Evolutionary conservation across 169 alveolate species (phyloP), one percentile per base, ranked within the genome.

Genomic region (Plasmodium vinckei): DNA sequence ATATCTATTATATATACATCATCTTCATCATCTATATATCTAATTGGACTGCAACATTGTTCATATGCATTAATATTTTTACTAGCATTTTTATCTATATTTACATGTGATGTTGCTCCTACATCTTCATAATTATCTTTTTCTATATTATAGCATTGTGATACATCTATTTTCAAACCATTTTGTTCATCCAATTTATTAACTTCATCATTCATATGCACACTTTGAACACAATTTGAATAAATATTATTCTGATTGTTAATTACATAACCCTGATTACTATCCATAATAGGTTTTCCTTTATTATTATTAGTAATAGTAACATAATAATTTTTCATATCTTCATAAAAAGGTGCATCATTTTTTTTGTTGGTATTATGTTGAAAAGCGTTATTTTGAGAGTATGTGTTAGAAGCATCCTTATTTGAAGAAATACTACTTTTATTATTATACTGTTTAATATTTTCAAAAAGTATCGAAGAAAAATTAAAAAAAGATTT

Each of bases 21-120:
- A 65, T 79, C 82, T 79, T 79, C 89, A 70, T 79, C 89, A 54
- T 79, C 89, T n/a, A 79, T 79, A 49, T 67, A 68, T 79, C 39
- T 60, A 46, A 51, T 25, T 44, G 17, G 27, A 21, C 5, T 27
- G 12, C 25, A 44, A 47, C 27, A 15, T 1, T 15, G 25, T 47
- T 59, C 9, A 33, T 33, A 33, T 12, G 7, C 7, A 10, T 27
- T 63, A 1, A 25, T 27, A 27, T 15, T 42, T 9, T 15, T 5
- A 10, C 13, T 23, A 10, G 10, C 25, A 2, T 65, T 27, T 13
- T n/a, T 44, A n/a, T 65, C 39, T 5, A 21, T 65, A n/a, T 23
- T 56, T 7, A 15, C 17, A 5, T 53, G 2, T 15, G 23, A 0
- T 56, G 9, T 65, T 10, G 15, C 6, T 46, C 44, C 27, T 17